These are phyloP conservation scores for Caryopteris hybrid DNA, from an alignment of 305 asterid species.

Conservation along the genomic window DNA sequence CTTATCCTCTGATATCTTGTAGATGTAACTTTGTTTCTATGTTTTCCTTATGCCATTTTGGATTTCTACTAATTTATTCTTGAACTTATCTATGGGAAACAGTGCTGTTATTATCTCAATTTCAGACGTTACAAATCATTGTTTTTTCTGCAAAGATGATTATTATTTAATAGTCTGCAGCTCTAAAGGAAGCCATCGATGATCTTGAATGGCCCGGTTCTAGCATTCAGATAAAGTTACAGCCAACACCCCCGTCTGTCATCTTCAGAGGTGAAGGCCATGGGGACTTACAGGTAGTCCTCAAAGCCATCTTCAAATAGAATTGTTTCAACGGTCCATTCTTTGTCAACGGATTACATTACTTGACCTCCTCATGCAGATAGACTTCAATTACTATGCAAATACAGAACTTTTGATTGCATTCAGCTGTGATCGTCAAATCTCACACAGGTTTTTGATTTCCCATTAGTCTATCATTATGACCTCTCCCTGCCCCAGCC, in stretches of 20 bases:
- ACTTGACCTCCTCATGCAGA: constrained; percentile 44
- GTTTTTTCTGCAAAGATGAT: constrained; percentile 13
- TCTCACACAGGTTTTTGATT: constrained; percentile 59
- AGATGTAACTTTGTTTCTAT: neutral
- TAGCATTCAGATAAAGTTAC: constrained; percentile 68
- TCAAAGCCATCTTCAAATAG: neutral
- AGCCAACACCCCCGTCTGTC: constrained; percentile 80
- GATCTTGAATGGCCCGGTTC: constrained; percentile 99
- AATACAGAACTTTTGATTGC: constrained; percentile 78
- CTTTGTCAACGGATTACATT: neutral
- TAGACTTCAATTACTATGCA: constrained; percentile 72
- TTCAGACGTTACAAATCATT: neutral
- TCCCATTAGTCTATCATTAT: neutral
- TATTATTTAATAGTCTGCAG: constrained; percentile 65
- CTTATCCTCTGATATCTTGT: neutral
- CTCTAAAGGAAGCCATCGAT: constrained; percentile 91
- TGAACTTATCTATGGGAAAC: neutral
- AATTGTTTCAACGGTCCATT: neutral
- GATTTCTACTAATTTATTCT: neutral
- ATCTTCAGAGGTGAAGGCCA: constrained; percentile 91
- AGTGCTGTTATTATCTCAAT: neutral
- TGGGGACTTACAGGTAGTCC: constrained; percentile 81
- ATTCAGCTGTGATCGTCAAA: constrained; percentile 66
- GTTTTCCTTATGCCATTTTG: neutral
- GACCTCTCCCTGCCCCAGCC: too few relatives aligned